phyloP scores from a whole-genome alignment of 2,329 filamentous ascomycete genomes.

The Pyrenochaeta sp. region DNA sequence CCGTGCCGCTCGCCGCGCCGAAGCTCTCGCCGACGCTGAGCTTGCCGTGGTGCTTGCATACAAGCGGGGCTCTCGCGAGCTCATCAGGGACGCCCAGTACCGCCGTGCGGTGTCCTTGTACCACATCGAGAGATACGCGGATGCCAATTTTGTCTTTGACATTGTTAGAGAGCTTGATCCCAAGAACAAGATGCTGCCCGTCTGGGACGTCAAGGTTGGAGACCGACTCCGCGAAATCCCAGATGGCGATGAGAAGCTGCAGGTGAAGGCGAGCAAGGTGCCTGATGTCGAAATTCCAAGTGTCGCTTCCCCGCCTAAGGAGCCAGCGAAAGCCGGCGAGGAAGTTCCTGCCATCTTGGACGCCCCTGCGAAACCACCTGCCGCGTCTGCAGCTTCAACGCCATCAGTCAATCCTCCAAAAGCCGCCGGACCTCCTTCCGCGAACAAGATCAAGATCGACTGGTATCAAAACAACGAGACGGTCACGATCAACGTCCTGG shows the following conservation, averaged over 20 bases:
- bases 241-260: slow-evolving; percentile 57
- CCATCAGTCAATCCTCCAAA: slow-evolving; percentile 33
- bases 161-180: slow-evolving; percentile 61
- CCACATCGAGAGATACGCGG: slow-evolving; percentile 73
- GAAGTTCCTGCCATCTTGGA: background rate
- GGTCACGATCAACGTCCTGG: slow-evolving; percentile 70
- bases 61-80: slow-evolving; percentile 74
- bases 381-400: slow-evolving; percentile 1
- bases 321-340: slow-evolving; percentile 9
- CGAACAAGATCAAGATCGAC: slow-evolving; percentile 70
- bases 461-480: slow-evolving; percentile 71
- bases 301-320: slow-evolving; percentile 40
- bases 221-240: slow-evolving; percentile 59
- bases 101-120: slow-evolving; percentile 78
- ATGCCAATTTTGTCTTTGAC: slow-evolving; percentile 76
- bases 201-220: slow-evolving; percentile 66
- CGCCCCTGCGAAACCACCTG: too few relatives aligned
- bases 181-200: slow-evolving; percentile 61
- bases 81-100: slow-evolving; percentile 82
- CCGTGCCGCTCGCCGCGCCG: slow-evolving; percentile 60
- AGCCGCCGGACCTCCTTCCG: slow-evolving; percentile 50
- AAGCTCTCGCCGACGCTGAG: slow-evolving; percentile 59
- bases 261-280: slow-evolving; percentile 54
- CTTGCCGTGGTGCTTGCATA: slow-evolving; percentile 69
- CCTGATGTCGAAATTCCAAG: slow-evolving; percentile 59